A percentile compares a stretch with the other conserved stretches of the same genome.
Evolutionary conservation across 2,329 filamentous ascomycete genomes (phyloP).

Genomic region (Fusarium citri): DNA sequence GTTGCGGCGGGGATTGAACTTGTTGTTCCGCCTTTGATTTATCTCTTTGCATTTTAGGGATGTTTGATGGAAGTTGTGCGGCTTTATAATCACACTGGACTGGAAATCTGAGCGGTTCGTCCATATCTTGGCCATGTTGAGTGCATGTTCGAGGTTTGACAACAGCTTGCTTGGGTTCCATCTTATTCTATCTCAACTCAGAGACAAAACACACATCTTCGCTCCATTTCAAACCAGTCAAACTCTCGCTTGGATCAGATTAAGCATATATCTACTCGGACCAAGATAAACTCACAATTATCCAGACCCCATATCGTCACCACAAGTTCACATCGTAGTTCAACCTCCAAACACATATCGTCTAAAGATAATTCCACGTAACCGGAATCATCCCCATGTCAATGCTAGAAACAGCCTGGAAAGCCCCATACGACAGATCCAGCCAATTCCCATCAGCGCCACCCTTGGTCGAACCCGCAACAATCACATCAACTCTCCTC

Average conservation of each 20-base stretch:
- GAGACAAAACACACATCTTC: too few species aligned
- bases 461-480: not conserved
- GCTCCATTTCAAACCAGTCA: too few species aligned
- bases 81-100: rapidly evolving
- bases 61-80: rapidly evolving
- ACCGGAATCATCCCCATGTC: not conserved
- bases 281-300: too few species aligned
- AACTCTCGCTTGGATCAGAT: too few species aligned
- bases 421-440: not conserved
- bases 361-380: not conserved
- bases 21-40: not conserved
- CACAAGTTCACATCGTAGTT: rapidly evolving
- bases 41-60: not conserved
- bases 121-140: too few species aligned
- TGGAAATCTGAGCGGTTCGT: not conserved
- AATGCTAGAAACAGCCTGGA: not conserved
- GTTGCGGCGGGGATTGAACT: not conserved
- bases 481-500: not conserved
- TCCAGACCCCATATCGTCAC: too few species aligned
- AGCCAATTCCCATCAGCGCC: not conserved
- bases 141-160: too few species aligned
- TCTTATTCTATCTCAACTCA: too few species aligned
- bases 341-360: not conserved
- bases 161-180: too few species aligned
- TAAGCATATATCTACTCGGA: too few species aligned